Conservation (phyloP, 2,329 filamentous ascomycete genomes). For the Teratosphaeria nubilosa region DNA sequence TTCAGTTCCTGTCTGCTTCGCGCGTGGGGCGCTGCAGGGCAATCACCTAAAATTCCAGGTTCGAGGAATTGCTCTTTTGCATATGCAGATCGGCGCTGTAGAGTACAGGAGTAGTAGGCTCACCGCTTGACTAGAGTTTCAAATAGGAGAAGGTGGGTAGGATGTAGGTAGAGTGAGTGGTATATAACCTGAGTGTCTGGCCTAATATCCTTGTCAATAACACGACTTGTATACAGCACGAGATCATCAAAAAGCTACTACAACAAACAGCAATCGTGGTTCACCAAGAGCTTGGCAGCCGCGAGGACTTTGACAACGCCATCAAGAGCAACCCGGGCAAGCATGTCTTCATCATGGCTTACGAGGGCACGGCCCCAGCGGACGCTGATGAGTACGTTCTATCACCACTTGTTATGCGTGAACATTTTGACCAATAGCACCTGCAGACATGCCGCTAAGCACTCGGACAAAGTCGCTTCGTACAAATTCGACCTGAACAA, state of each 20-base stretch:
- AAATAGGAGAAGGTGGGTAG: background rate
- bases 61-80: background rate
- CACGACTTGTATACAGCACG: background rate
- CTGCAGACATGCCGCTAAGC: constrained; percentile 20
- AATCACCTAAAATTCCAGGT: background rate
- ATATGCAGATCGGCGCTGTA: background rate
- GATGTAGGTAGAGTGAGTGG: background rate
- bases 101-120: background rate
- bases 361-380: constrained; percentile 16
- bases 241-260: background rate
- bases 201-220: background rate
- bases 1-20: background rate
- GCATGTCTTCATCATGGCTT: constrained; percentile 24
- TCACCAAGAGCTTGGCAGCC: constrained; percentile 21
- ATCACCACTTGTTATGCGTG: background rate
- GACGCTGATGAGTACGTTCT: constrained; percentile 21
- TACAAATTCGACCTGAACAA: constrained; percentile 19
- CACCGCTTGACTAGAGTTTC: background rate
- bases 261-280: background rate
- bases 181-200: background rate
- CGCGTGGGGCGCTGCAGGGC: background rate
- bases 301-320: constrained; percentile 21
- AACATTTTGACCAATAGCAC: background rate
- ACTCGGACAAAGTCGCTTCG: constrained; percentile 17
- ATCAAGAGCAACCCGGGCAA: constrained; percentile 19